A percentile compares a stretch with the other conserved stretches of the same genome.
These are phyloP conservation scores for Oropetium thomaeum DNA, from an alignment of 176 grass and related monocot species.

Conservation along the genomic window DNA sequence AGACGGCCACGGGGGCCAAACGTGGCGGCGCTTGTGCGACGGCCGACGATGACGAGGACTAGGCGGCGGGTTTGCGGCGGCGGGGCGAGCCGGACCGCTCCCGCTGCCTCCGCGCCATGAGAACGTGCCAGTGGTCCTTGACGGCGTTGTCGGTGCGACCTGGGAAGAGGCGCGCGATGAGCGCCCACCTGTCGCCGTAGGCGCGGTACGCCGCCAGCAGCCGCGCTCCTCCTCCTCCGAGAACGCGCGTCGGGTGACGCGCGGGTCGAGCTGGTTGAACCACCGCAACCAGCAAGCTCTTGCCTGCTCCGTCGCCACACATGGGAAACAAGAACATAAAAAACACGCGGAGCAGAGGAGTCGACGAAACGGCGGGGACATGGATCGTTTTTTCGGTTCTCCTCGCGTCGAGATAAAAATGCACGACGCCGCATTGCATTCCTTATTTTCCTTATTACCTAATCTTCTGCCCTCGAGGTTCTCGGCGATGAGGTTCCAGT, in stretches of 20 bases:
- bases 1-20: neutral
- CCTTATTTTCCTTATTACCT: constrained; percentile 42
- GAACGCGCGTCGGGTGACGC: constrained; percentile 69
- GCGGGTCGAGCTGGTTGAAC: constrained; percentile 95
- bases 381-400: too few species aligned
- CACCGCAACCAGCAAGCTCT: constrained; percentile 90
- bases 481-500: constrained; percentile 94
- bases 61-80: constrained; percentile 44
- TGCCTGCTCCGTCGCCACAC: constrained; percentile 42
- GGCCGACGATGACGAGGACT: neutral
- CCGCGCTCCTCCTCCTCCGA: constrained; percentile 73
- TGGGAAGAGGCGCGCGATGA: constrained; percentile 78
- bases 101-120: constrained; percentile 71
- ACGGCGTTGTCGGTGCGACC: constrained; percentile 92
- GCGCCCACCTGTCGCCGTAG: constrained; percentile 91
- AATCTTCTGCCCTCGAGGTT: constrained; percentile 85
- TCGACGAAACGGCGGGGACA: too few species aligned
- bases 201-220: constrained; percentile 70
- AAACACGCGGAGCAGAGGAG: neutral
- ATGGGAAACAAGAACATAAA: neutral
- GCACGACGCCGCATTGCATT: neutral
- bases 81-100: constrained; percentile 64
- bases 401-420: too few species aligned
- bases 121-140: constrained; percentile 97
- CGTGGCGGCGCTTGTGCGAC: neutral